Evolutionary conservation across 768 basidiomycete genomes (phyloP), one percentile per base, ranked within the genome.

Genomic region (Kwoniella heveanensis): DNA sequence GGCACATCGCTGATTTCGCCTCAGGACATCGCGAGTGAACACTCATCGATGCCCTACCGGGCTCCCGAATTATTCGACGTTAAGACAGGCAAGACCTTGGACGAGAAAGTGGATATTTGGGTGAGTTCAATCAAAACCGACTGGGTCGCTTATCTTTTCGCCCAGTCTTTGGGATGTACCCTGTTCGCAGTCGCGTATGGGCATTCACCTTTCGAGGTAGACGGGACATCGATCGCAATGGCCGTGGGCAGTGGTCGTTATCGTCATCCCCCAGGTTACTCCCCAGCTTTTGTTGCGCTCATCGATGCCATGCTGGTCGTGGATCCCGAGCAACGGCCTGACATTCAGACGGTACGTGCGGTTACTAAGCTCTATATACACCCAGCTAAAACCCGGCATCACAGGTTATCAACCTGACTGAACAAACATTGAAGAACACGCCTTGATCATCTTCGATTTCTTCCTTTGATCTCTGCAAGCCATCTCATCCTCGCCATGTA

Each of bases 31-130:
- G 96, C 96, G 2, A 92, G 92, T 19, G 96, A 99, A 80, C 94
- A 95, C 79, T 95, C 92, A 69, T 92, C 93, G 13, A 98, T 99
- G 96, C 91, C 96, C 0, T 99, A 95, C 73, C 88, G 96, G 21
- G 94, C 96, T 1, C 96, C 96, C 0, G 96, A 99, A 76, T 83
- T 99, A 22, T 99, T 97, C 77, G 96, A 99, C 71, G 94, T 96
- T 60, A 95, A 95, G 78, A 97, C 93, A 4, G 91, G 91, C 24
- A 82, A 85, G 44, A 86, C 83, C 0, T 81, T 98, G 8, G 91
- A 96, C 70, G 95, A 97, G 82, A 94, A 92, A 75, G 93, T 96
- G 12, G 93, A 96, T 77, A 92, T 96, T 30, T 96, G 93, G 93
- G 92, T 92, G 81, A 60, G 86, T 79, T 25, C 21, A 12, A 13